Evolutionary conservation across 768 basidiomycete species (phyloP), one percentile per base, ranked within the genome.

Genomic region (Lactifluus pinguis): DNA sequence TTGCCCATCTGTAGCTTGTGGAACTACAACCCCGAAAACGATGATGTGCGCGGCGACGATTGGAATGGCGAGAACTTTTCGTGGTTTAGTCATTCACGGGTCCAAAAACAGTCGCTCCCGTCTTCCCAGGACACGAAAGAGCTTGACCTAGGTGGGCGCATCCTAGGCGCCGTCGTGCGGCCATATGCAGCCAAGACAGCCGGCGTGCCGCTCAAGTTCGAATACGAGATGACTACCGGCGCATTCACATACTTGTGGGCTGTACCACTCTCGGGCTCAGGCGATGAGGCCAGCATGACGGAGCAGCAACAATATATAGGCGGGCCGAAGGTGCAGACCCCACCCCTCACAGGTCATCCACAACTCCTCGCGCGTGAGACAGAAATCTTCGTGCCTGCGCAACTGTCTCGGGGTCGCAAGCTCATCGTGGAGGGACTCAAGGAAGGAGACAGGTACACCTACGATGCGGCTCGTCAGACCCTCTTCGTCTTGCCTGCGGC

Each of bases 31-130:
- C 89, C 95, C 0, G 76, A 79, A 54, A 98, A 98, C 72, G 79
- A 80, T 42, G 94, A 98, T 70, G 67, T 72, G 17, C 67, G 72
- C 29, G 95, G 95, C 15, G 95, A 98, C 70, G 73, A 85, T 70
- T 97, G 95, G 95, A 95, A 95, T 67, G 92, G 89, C 55, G 95
- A 99, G 73, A 97, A 95, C 74, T 98, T 99, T 70, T 93, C 92
- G 1, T 97, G 92, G 91, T 98, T 92, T 79, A 84, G 84, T 67
- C 74, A 76, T 47, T 73, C 71, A 39, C 82, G 78, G 0, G 79
- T 79, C 0, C 69, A 83, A 44, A 34, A 13, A 34, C 25, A 19
- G 21, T 2, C 49, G 2, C 76, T 87, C 13, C 79, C 79, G 64
- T 78, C 80, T 57, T 77, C 80, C 9, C 89, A 89, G 71, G 75